Percentiles rank a stretch among this genome's conserved stretches.
Evolutionary conservation across 2,329 filamentous ascomycete genomes (phyloP).

Genomic region (Aureobasidium subglaciale): DNA sequence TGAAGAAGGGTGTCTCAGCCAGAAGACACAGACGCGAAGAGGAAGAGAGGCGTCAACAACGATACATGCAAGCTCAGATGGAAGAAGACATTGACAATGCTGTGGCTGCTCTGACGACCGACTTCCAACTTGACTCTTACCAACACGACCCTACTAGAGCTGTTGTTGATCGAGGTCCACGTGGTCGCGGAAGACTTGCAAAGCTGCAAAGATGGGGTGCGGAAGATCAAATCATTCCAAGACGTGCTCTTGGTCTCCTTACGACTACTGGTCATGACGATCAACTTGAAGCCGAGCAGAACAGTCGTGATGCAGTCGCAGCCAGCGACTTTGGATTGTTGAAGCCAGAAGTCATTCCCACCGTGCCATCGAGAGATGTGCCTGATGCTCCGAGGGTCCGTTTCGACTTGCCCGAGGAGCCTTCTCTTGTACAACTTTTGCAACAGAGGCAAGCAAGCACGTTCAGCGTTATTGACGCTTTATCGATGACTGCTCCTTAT

Average conservation of each 20-base stretch:
- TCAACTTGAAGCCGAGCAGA: constrained; percentile 4
- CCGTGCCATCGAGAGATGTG: not conserved
- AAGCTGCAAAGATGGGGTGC: constrained; percentile 13
- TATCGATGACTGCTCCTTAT: constrained; percentile 32
- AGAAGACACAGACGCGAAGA: constrained; percentile 15
- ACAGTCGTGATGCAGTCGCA: constrained; percentile 4
- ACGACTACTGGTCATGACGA: constrained; percentile 4
- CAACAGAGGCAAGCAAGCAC: constrained; percentile 6
- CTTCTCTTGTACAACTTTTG: not conserved
- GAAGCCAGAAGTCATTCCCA: not conserved
- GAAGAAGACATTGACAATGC: constrained; percentile 18
- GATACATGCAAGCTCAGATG: constrained; percentile 12
- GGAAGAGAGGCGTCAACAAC: constrained; percentile 14
- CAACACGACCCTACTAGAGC: constrained; percentile 18
- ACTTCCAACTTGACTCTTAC: constrained; percentile 22
- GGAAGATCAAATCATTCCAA: constrained; percentile 5
- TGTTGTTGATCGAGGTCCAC: constrained; percentile 16
- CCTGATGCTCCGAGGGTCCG: not conserved
- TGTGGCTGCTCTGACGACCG: constrained; percentile 2
- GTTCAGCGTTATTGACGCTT: constrained; percentile 9
- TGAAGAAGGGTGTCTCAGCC: constrained; percentile 5
- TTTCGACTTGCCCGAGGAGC: not conserved
- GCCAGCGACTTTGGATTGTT: constrained; percentile 9
- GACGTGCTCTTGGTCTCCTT: constrained; percentile 13
- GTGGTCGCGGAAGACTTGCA: constrained; percentile 14